Evolutionary conservation across 148 eudicot species (phyloP).

Genomic region (Camellia sinensis): DNA sequence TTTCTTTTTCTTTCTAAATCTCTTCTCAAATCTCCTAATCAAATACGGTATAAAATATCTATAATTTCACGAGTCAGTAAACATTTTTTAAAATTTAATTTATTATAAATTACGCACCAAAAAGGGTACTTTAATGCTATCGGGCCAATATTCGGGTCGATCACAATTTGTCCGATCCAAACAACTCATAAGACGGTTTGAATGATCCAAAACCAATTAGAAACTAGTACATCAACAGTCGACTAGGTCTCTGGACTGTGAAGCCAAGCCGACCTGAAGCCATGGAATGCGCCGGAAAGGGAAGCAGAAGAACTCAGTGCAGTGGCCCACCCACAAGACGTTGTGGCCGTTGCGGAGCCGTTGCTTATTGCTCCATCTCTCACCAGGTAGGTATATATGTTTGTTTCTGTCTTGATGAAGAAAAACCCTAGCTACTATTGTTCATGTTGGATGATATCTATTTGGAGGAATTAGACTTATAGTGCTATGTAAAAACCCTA

Average conservation of each 20-base stretch:
- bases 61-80: too few relatives aligned
- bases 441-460: not conserved
- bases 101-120: too few relatives aligned
- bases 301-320: slow-evolving; percentile 50
- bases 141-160: too few relatives aligned
- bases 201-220: too few relatives aligned
- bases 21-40: too few relatives aligned
- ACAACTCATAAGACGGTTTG: too few relatives aligned
- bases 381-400: slow-evolving; percentile 52
- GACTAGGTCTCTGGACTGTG: not conserved
- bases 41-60: too few relatives aligned
- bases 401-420: slow-evolving; percentile 1
- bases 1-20: too few relatives aligned
- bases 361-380: slow-evolving; percentile 74
- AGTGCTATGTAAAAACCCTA: not conserved
- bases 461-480: not conserved
- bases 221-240: too few relatives aligned
- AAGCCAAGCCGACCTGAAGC: not conserved
- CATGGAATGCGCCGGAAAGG: slow-evolving; percentile 90
- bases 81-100: too few relatives aligned
- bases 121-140: too few relatives aligned
- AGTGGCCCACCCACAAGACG: slow-evolving; percentile 52
- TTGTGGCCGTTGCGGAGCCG: slow-evolving; percentile 67
- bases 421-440: not conserved
- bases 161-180: too few relatives aligned